Conservation (phyloP, 2,329 filamentous ascomycete genomes). For the Trichocomaceae sp. region DNA sequence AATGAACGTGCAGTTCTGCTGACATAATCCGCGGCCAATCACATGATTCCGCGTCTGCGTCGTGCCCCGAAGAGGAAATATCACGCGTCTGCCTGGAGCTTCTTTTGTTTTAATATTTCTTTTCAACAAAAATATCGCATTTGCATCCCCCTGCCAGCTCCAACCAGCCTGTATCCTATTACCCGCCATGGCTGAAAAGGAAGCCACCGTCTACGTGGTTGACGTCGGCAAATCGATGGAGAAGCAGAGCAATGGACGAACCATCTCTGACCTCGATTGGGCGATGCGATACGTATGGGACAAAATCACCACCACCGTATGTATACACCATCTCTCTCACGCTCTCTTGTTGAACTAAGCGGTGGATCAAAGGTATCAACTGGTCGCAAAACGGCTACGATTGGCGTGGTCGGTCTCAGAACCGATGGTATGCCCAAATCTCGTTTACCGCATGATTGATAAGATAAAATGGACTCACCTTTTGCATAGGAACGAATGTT, state of each 20-base stretch:
- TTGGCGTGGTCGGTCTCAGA: slow-evolving; percentile 76
- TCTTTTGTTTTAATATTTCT: slow-evolving; percentile 1
- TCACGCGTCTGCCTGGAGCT: slow-evolving; percentile 37
- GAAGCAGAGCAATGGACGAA: slow-evolving; percentile 61
- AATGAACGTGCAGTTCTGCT: neutral
- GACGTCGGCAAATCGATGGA: slow-evolving; percentile 86
- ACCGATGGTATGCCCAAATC: slow-evolving; percentile 54
- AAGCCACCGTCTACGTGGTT: slow-evolving; percentile 85
- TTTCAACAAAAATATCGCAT: neutral
- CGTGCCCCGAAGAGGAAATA: slow-evolving; percentile 29
- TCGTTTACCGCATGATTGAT: neutral
- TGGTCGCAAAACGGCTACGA: slow-evolving; percentile 65
- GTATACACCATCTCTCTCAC: slow-evolving; percentile 21
- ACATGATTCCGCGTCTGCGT: slow-evolving; percentile 33
- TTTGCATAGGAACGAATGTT: slow-evolving; percentile 56
- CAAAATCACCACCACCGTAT: slow-evolving; percentile 69
- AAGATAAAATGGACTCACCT: neutral
- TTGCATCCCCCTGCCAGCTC: neutral
- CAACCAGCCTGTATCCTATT: neutral
- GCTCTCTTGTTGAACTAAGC: neutral
- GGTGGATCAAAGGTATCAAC: slow-evolving; percentile 44
- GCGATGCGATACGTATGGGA: slow-evolving; percentile 92
- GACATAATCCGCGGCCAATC: slow-evolving; percentile 18
- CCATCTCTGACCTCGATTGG: slow-evolving; percentile 79
- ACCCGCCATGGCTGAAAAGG: slow-evolving; percentile 74